These are phyloP conservation scores for Ustilago curta DNA, from an alignment of 1,284 basidiomycete species.

Conservation along the genomic window DNA sequence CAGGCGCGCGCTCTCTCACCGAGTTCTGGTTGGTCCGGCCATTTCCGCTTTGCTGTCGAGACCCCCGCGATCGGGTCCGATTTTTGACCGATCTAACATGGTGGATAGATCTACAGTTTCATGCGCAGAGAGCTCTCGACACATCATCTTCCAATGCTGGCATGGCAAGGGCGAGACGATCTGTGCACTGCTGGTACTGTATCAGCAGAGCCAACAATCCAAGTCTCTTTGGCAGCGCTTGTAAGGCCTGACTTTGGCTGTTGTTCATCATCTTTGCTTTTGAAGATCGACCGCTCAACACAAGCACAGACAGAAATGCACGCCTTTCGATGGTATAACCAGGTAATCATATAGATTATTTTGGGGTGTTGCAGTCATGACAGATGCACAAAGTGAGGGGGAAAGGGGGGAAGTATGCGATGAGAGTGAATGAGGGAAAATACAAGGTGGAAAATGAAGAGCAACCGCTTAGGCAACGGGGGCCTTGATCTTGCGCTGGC, in stretches of 20 bases:
- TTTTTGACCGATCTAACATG: neutral
- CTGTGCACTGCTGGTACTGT: too few species aligned
- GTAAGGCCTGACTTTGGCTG: too few species aligned
- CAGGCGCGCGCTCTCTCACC: conserved; percentile 12
- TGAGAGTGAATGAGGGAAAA: conserved; percentile 22
- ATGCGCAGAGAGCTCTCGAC: too few species aligned
- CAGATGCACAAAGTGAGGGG: conserved; percentile 34
- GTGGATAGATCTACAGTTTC: too few species aligned
- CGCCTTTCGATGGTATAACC: conserved; percentile 10
- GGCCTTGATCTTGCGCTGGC: conserved; percentile 71
- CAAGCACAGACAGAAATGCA: conserved; percentile 1
- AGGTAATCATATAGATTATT: conserved; percentile 51
- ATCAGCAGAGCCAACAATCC: too few species aligned
- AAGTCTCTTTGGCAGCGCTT: too few species aligned
- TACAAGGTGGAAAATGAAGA: conserved; percentile 19
- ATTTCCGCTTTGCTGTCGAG: conserved; percentile 22
- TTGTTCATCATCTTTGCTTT: too few species aligned
- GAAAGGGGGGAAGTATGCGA: conserved; percentile 19
- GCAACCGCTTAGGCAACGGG: conserved; percentile 45
- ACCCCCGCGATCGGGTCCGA: conserved; percentile 1
- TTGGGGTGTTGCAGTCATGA: conserved; percentile 40
- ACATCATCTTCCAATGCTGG: too few species aligned
- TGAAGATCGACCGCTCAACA: neutral
- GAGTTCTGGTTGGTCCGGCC: conserved; percentile 28
- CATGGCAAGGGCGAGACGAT: too few species aligned